Conservation (phyloP, 2,329 filamentous ascomycete genomes). For the Tolypocladium pustulatum region DNA sequence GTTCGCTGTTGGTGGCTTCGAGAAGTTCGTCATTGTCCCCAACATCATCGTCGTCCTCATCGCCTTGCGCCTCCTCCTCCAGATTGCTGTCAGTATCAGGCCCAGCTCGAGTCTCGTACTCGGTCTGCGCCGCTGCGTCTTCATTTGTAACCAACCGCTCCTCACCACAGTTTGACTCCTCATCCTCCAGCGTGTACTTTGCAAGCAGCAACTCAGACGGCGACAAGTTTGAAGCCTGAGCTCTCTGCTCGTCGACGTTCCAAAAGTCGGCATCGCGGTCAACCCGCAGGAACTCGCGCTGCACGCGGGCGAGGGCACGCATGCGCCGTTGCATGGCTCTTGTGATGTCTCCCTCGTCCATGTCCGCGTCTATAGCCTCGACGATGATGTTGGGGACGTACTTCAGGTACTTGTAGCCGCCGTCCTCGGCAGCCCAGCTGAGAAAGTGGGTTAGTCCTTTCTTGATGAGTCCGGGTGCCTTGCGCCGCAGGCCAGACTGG, state of each 20-base stretch:
- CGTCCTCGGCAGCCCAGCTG: conserved; percentile 31
- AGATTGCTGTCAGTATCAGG: neutral
- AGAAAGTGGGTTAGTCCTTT: conserved; percentile 23
- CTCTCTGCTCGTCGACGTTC: conserved; percentile 12
- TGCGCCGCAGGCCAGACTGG: conserved; percentile 23
- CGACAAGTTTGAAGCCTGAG: neutral
- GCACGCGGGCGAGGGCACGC: conserved; percentile 21
- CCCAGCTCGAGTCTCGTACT: neutral
- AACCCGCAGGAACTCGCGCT: conserved; percentile 23
- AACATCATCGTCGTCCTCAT: neutral
- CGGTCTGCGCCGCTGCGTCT: neutral
- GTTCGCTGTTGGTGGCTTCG: neutral
- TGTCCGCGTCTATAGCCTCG: conserved; percentile 21
- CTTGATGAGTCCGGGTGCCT: conserved; percentile 21
- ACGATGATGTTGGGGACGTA: conserved; percentile 28
- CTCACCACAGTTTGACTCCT: neutral
- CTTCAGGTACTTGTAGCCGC: conserved; percentile 21
- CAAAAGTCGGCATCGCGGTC: conserved; percentile 19
- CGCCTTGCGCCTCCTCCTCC: no score
- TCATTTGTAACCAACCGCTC: neutral
- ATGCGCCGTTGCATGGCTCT: conserved; percentile 24
- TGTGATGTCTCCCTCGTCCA: conserved; percentile 19
- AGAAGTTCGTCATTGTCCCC: neutral
- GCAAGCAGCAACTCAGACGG: conserved; percentile 1
- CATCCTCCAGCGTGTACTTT: conserved; percentile 1